Conservation (phyloP, 495 filamentous ascomycete species). For the Sordaria brevicollis region DNA sequence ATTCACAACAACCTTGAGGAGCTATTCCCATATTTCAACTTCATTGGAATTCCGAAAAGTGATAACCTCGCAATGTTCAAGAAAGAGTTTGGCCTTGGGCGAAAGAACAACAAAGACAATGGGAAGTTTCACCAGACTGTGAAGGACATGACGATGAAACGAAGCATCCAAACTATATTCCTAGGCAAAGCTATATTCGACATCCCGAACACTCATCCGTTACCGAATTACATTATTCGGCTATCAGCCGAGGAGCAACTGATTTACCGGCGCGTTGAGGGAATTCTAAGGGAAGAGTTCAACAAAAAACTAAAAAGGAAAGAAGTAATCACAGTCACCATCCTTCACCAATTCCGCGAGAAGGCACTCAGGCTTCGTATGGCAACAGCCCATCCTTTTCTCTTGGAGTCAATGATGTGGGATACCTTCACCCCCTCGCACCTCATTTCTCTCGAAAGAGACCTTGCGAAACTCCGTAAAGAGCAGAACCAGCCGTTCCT, state of each 20-base stretch:
- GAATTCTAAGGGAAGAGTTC: too few relatives aligned
- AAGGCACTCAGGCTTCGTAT: constrained; percentile 9
- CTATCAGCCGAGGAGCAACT: constrained; percentile 1
- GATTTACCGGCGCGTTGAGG: constrained; percentile 4
- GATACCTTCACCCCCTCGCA: neutral
- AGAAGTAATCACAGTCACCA: too few relatives aligned
- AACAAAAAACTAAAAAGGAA: too few relatives aligned
- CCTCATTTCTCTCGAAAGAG: too few relatives aligned
- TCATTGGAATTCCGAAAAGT: constrained; percentile 40
- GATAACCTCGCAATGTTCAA: constrained; percentile 35
- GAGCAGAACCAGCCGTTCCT: too few relatives aligned
- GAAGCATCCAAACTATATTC: constrained; percentile 42
- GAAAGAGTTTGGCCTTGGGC: constrained; percentile 35
- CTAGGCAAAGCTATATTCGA: constrained; percentile 44
- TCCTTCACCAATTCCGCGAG: too few relatives aligned
- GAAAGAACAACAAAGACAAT: neutral
- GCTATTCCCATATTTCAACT: constrained; percentile 23
- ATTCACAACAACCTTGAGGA: constrained; percentile 18
- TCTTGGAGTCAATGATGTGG: constrained; percentile 4
- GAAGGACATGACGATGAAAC: neutral
- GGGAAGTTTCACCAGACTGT: neutral
- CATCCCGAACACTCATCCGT: constrained; percentile 34
- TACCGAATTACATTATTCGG: neutral
- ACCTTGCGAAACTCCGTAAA: too few relatives aligned
- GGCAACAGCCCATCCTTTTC: constrained; percentile 11